phyloP scores from a whole-genome alignment of 371 early-diverging fungal genomes.

The Edhazardia aedis region DNA sequence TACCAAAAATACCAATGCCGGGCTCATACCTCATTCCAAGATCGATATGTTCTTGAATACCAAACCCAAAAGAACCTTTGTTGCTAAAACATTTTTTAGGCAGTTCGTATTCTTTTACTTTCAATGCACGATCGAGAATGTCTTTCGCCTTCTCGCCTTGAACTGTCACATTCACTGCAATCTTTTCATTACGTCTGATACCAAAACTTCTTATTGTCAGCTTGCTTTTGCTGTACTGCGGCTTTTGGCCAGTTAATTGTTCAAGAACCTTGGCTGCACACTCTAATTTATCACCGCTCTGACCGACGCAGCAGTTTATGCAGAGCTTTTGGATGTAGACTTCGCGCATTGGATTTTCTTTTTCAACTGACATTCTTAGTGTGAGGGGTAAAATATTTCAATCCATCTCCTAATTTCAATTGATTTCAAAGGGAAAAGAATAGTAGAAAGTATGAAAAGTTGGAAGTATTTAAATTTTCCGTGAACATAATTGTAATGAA shows the following conservation, averaged over 20 bases:
- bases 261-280: constrained; percentile 98
- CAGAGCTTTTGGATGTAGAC: constrained; percentile 93
- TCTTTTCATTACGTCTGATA: constrained; percentile 99
- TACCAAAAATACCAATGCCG: constrained; percentile 60
- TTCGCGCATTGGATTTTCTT: constrained; percentile 71
- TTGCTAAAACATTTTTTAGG: constrained; percentile 72
- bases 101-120: constrained; percentile 98
- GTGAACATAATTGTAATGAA: too few relatives aligned
- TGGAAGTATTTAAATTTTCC: too few relatives aligned
- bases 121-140: constrained; percentile 89
- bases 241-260: constrained; percentile 94
- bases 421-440: too few relatives aligned
- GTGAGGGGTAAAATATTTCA: too few relatives aligned
- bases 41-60: constrained; percentile 99
- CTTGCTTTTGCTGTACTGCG: constrained; percentile 93
- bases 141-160: constrained; percentile 80
- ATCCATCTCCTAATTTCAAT: too few relatives aligned
- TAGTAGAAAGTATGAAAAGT: too few relatives aligned
- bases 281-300: constrained; percentile 90
- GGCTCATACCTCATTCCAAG: constrained; percentile 99
- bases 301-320: constrained; percentile 95
- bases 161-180: constrained; percentile 89
- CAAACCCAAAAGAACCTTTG: constrained; percentile 98
- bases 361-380: too few relatives aligned
- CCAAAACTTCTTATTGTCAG: constrained; percentile 97